These are phyloP conservation scores for Berkeleyomyces basicola DNA, from an alignment of 2,329 filamentous ascomycete species.

Conservation along the genomic window DNA sequence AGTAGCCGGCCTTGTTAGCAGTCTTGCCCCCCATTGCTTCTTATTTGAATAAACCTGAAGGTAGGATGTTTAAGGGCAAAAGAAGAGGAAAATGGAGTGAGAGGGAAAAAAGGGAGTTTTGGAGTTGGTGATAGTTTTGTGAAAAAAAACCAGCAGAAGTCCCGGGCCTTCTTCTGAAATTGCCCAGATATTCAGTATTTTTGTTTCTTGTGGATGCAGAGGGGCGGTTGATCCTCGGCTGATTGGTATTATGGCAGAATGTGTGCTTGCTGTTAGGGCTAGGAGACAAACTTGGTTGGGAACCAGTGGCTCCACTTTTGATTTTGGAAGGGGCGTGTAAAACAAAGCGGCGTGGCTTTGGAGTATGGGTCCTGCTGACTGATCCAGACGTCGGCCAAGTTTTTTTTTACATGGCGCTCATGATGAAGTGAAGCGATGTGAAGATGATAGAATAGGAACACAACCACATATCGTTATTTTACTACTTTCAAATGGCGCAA, in stretches of 20 bases:
- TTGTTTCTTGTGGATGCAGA: slow-evolving; percentile 9
- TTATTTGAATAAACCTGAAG: slow-evolving; percentile 54
- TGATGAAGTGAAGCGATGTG: background rate
- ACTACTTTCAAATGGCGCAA: slow-evolving; percentile 1
- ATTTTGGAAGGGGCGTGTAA: background rate
- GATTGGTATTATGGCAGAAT: background rate
- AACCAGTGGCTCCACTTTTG: slow-evolving; percentile 13
- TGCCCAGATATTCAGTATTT: background rate
- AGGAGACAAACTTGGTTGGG: slow-evolving; percentile 18
- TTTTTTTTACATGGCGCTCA: background rate
- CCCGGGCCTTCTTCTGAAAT: background rate
- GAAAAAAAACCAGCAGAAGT: slow-evolving; percentile 11
- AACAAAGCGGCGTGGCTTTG: background rate
- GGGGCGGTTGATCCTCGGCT: slow-evolving; percentile 3
- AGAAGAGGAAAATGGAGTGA: slow-evolving; percentile 3
- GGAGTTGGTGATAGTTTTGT: slow-evolving; percentile 21
- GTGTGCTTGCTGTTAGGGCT: slow-evolving; percentile 22
- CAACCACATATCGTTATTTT: background rate
- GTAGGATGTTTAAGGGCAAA: slow-evolving; percentile 94
- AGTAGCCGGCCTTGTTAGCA: slow-evolving; percentile 87
- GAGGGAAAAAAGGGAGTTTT: slow-evolving; percentile 1
- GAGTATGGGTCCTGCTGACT: background rate
- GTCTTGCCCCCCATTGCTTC: slow-evolving; percentile 99
- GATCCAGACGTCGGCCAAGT: background rate
- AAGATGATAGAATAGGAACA: background rate